Evolutionary conservation across 257 asterid genomes (phyloP).

Genomic region (Leonotis leonurus): DNA sequence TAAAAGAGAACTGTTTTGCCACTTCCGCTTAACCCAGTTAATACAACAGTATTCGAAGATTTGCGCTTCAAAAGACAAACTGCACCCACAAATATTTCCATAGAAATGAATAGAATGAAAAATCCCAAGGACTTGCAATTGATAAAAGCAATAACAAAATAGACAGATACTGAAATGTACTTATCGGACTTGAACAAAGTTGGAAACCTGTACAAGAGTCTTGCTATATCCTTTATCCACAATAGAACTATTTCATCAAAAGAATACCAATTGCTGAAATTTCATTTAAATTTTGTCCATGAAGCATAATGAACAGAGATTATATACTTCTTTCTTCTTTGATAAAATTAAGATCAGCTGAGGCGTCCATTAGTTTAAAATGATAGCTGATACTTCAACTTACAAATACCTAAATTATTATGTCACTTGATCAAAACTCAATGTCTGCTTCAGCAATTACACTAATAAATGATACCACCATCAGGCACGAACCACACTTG

Average conservation of each 20-base stretch:
- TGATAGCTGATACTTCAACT: background rate
- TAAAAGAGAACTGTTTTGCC: constrained; percentile 75
- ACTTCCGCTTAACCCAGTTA: constrained; percentile 72
- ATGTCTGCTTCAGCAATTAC: background rate
- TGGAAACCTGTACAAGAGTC: background rate
- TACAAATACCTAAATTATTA: background rate
- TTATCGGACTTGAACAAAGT: background rate
- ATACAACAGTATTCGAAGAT: constrained; percentile 45
- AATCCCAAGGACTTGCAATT: background rate
- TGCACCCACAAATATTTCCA: constrained; percentile 21
- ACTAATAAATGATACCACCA: no score
- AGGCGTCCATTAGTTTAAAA: background rate
- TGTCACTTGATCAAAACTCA: background rate
- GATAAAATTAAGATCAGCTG: background rate
- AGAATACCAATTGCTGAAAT: background rate
- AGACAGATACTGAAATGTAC: no score
- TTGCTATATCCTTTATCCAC: background rate
- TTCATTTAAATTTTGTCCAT: background rate
- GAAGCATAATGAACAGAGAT: background rate
- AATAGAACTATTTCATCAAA: background rate
- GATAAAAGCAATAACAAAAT: background rate
- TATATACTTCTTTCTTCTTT: background rate
- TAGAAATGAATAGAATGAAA: background rate
- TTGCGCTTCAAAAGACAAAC: constrained; percentile 52
- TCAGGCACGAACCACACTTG: background rate